Base-by-base conservation (phyloP, 1,284 basidiomycete genomes). In the Moesziomyces antarcticus region DNA sequence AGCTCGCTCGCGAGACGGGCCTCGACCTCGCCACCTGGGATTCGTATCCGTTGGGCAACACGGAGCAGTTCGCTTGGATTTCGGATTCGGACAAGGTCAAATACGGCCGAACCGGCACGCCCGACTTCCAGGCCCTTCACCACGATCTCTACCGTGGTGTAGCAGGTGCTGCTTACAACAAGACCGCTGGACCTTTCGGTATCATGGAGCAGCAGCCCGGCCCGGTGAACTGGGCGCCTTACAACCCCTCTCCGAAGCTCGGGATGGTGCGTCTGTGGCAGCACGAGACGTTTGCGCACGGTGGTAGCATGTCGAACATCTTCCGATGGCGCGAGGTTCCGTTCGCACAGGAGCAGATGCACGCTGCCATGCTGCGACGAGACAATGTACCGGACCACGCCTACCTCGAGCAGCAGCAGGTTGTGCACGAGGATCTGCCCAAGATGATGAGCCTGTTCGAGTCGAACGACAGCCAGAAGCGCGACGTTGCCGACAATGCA, bases 271-370 rank as follows among this genome's bases (percentile, higher is more conserved):
- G 74, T 2, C 57, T 76, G 13, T 76, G 74, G 74, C 55, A 69
- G 48, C 74, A 73, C 56, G 74, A 76, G 47, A 70, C 73, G 11
- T 66, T 73, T n/a, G 64, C 71, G 3, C 71, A 74, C 40, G 71
- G 67, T 16, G 65, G 64, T 11, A 65, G 61, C 48, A 63, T 76
- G 50, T 64, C 54, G 21, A 74, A 71, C 55, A 71, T 74, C 57
- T 77, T 77, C 57, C 66, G 75, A 18, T 77, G 67, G 67, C 59
- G 75, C 20, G 61, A 77, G 49, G 71, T 77, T 11, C 72, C 75
- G 1, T 77, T 44, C 20, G 75, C 63, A 2, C 71, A 77, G 50
- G 75, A 77, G 55, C 75, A 77, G 59, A 77, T 77, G 72, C 75
- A 77, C 50, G 66, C 75, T 18, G 72, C 63, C 9, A 67, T 77